A percentile compares a stretch with the other conserved stretches of the same genome.
Evolutionary conservation across 257 asterid species (phyloP).

Genomic region (Leptodermis oblonga): DNA sequence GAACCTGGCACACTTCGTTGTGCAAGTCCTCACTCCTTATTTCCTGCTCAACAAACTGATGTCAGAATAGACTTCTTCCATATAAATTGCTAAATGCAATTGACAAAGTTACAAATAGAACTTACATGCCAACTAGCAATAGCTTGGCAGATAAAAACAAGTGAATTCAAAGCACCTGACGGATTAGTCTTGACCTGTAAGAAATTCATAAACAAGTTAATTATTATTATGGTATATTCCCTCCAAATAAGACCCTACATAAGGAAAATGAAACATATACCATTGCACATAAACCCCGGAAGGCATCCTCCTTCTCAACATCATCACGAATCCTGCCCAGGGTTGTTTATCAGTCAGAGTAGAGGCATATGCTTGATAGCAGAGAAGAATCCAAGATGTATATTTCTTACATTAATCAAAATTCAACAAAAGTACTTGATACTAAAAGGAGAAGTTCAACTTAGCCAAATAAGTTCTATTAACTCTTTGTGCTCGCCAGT

Average conservation of each 20-base stretch:
- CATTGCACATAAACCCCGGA: constrained; percentile 93
- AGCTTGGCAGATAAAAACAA: constrained; percentile 77
- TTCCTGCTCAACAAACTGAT: constrained; percentile 46
- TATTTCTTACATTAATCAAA: neutral
- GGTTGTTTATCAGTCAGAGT: neutral
- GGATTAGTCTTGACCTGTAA: constrained; percentile 88
- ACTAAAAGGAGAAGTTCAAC: neutral
- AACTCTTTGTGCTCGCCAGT: no score
- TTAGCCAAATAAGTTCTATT: neutral
- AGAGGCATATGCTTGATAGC: neutral
- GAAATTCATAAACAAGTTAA: constrained; percentile 21
- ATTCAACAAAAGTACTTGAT: neutral
- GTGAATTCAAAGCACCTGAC: constrained; percentile 76
- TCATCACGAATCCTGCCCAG: constrained; percentile 91
- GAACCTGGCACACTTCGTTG: constrained; percentile 82
- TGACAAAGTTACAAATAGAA: neutral
- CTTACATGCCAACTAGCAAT: constrained; percentile 99
- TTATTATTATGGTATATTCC: neutral
- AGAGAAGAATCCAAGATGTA: neutral
- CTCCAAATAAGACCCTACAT: neutral
- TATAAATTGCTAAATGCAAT: neutral
- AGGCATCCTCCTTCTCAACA: constrained; percentile 95
- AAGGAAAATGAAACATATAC: constrained; percentile 32
- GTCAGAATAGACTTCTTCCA: constrained; percentile 14
- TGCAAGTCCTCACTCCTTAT: constrained; percentile 86